Base-by-base conservation (phyloP, 2,329 filamentous ascomycete genomes). In the Fusarium azukiicola region DNA sequence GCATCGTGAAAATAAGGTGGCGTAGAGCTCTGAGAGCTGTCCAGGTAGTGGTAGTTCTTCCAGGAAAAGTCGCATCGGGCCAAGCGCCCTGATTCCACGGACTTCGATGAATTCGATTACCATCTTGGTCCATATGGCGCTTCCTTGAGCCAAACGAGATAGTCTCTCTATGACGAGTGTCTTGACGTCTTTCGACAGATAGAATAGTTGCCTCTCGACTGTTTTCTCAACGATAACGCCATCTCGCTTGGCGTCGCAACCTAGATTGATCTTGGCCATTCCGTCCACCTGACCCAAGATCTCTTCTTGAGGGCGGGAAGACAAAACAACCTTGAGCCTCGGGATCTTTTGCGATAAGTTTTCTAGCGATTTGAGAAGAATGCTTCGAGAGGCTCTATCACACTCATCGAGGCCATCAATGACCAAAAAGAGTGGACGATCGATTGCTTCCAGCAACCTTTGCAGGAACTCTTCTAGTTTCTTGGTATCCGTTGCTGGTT, bases 401-500 rank as follows among this genome's bases (percentile, higher is more conserved):
- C 80, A 84, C 72, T 84, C 81, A 74, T 85, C 83, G 61, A 84
- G 74, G 36, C 80, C 81, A 73, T 85, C 83, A 68, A 85, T 81
- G 58, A 81, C 73, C 42, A 81, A 67, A 46, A 80, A 74, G 12
- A 81, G 23, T 10, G 54, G 73, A 7, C 72, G 69, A 66, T 78
- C 74, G 42, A 78, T 66, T 54, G 58, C 56, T 27, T 54, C 63
- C 36, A 78, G 36, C 4, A 74, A 21, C 36, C 49, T 63, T 56
- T 74, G 54, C 19, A 79, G 38, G 23, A 76, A 64, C 56, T 74
- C 74, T 50, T 73, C 67, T 19, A 78, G 69, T 46, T 70, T 78
- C 47, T 71, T 81, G 46, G n/a, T 40, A 40, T 50, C 47, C 23
- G 63, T 56, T 32, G 70, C 67, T 36, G 70, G 71, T 13, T 75